Conservation (phyloP, 2,329 filamentous ascomycete species). For the Penicillium brevicompactum region DNA sequence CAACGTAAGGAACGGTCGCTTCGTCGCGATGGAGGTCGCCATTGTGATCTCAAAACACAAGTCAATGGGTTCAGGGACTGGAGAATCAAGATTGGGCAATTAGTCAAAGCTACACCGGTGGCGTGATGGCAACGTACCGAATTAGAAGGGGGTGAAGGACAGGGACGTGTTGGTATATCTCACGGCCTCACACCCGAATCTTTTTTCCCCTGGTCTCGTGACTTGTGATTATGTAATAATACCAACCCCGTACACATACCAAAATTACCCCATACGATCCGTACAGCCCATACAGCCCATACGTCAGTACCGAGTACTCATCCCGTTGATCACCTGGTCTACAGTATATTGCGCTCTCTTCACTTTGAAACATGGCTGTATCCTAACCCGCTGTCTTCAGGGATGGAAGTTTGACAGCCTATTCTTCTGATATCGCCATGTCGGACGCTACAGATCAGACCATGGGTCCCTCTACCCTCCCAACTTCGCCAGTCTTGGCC, state of each 20-base stretch:
- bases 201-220: conserved; percentile 28
- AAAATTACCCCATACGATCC: not conserved
- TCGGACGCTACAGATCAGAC: conserved; percentile 11
- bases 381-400: conserved; percentile 1
- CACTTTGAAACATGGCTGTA: conserved; percentile 1
- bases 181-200: conserved; percentile 19
- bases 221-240: conserved; percentile 3
- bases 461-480: not conserved
- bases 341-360: conserved; percentile 21
- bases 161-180: conserved; percentile 5
- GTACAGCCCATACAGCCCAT: not conserved
- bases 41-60: conserved; percentile 19
- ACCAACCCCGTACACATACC: not conserved
- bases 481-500: not conserved
- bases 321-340: conserved; percentile 22
- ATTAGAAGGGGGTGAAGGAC: not conserved
- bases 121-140: too few relatives aligned
- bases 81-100: not conserved
- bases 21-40: conserved; percentile 34
- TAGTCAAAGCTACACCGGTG: not conserved
- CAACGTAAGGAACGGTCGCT: conserved; percentile 38
- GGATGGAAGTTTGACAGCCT: conserved; percentile 17
- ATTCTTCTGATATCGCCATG: conserved; percentile 1
- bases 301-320: conserved; percentile 1
- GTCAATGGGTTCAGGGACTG: conserved; percentile 6